Evolutionary conservation across 441 rosid species (phyloP), one percentile per base, ranked within the genome.

Genomic region (Jatropha podagrica): DNA sequence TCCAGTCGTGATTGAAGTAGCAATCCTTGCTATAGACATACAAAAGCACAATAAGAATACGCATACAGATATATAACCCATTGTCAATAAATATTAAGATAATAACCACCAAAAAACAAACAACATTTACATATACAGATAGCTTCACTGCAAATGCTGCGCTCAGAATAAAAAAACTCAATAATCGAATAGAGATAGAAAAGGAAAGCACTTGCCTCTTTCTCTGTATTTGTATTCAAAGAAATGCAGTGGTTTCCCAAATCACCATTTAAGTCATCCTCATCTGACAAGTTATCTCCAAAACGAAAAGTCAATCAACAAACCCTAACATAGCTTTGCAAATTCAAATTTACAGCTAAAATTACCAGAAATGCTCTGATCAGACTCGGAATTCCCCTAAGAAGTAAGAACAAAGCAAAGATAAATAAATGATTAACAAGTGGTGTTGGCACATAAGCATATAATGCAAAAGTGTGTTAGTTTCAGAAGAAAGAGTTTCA

Each of bases 301-400:
- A 32, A 77, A 11, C 48, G 23, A 32, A 23, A 66, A 75, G 26
- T 5, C 32, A 26, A n/a, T 49, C n/a, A 69, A 58, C 8, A 46
- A 18, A 44, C 37, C 37, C 51, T 4, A 58, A 51, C 32, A 40
- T 51, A 61, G 63, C 54, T 66, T 26, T 64, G 42, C 76, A 61
- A 20, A 74, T 12, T 18, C 69, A 52, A 1, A 13, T 40, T 42
- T 12, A 41, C 18, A 63, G 65, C 48, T 59, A 56, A 75, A 41
- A 17, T 78, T 85, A 90, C 97, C 98, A 7, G 96, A 92, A 77
- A 94, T 82, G 85, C 95, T 94, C 78, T 83, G 92, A 80, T 90
- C 97, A 48, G 96, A 90, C 81, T 88, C 93, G 58, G 69, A 46
- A 80, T 84, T 82, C 61, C 68, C 88, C 93, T 88, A 65, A 26